Conservation (phyloP, 768 basidiomycete species). For the Pleurotus platypus region DNA sequence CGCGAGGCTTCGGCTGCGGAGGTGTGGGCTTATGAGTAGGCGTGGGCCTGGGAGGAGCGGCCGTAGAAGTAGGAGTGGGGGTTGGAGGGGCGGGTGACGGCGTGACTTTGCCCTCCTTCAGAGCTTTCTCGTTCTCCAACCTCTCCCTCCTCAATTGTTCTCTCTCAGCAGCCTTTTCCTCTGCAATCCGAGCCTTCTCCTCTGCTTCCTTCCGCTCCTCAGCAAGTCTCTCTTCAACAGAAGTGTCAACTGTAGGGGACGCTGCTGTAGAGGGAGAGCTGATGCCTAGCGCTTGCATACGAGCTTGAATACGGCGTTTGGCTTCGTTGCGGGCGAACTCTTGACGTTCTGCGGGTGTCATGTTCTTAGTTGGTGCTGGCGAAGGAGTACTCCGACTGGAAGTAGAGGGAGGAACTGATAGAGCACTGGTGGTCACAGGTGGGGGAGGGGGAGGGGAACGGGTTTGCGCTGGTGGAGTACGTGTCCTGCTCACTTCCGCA, state of each 20-base stretch:
- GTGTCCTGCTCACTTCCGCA: conserved; percentile 34
- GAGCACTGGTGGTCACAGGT: too few species aligned
- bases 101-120: conserved; percentile 43
- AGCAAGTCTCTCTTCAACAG: conserved; percentile 80
- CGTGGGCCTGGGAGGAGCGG: conserved; percentile 34
- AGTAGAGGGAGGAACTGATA: conserved; percentile 33
- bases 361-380: conserved; percentile 62
- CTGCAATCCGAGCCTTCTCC: conserved; percentile 74
- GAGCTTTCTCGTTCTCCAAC: conserved; percentile 69
- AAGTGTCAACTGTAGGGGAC: conserved; percentile 59
- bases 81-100: conserved; percentile 26
- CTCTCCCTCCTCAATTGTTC: conserved; percentile 70
- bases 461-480: conserved; percentile 39
- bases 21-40: conserved; percentile 30
- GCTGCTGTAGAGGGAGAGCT: conserved; percentile 35
- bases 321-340: conserved; percentile 80
- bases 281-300: conserved; percentile 83
- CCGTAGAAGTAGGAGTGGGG: conserved; percentile 14
- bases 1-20: conserved; percentile 25
- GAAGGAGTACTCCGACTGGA: conserved; percentile 42
- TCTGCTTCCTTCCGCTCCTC: conserved; percentile 91
- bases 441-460: conserved; percentile 40
- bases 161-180: conserved; percentile 77
- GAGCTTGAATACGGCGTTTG: conserved; percentile 75
- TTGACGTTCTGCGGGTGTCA: conserved; percentile 81